phyloP scores from a whole-genome alignment of 345 rosid genomes.

The Citropsis articulata region DNA sequence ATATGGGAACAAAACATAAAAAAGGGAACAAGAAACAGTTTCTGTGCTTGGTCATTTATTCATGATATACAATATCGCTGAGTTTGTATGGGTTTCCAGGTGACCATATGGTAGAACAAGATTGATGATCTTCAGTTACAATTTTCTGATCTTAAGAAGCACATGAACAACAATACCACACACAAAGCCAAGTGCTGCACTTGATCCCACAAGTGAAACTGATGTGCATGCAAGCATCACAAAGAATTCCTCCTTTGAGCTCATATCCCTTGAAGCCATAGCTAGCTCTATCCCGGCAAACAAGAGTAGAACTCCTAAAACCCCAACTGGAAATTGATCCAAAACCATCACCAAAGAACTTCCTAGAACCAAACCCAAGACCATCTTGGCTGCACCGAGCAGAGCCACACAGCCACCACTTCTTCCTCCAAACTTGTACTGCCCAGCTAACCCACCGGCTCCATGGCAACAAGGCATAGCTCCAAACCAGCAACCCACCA shows the following conservation, averaged over 20 bases:
- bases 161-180: conserved; percentile 56
- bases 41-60: background rate
- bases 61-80: background rate
- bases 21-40: too few species aligned
- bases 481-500: conserved; percentile 88
- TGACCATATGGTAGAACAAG: conserved; percentile 6
- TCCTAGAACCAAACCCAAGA: conserved; percentile 63
- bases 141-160: conserved; percentile 49
- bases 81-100: conserved; percentile 8
- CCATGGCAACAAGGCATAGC: conserved; percentile 94
- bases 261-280: conserved; percentile 78
- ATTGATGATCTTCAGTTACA: background rate
- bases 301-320: conserved; percentile 63
- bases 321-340: conserved; percentile 73
- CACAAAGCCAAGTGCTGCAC: conserved; percentile 80
- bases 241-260: conserved; percentile 64
- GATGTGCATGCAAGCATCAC: conserved; percentile 72
- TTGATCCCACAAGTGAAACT: conserved; percentile 63
- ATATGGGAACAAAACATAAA: too few species aligned
- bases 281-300: conserved; percentile 85
- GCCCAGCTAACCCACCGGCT: conserved; percentile 85
- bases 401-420: conserved; percentile 80
- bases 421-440: conserved; percentile 89
- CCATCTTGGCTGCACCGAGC: conserved; percentile 59
- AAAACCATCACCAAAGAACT: conserved; percentile 61